Percentiles rank a stretch among this genome's conserved stretches.
These are phyloP conservation scores for Penicillium flavigenum DNA, from an alignment of 495 filamentous ascomycete species.

Conservation along the genomic window DNA sequence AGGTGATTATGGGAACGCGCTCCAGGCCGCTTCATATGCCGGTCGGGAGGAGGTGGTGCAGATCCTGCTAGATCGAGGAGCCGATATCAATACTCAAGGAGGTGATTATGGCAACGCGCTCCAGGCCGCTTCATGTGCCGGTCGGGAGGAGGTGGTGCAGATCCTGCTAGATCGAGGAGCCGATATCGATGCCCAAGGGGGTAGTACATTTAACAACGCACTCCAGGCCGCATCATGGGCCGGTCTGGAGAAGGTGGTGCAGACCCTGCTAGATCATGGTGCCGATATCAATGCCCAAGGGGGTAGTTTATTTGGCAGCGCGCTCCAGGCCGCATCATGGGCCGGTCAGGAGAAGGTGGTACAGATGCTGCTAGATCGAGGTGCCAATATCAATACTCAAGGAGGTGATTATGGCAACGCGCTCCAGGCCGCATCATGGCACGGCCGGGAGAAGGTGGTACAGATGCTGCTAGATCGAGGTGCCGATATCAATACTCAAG, in stretches of 20 bases:
- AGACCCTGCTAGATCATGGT: conserved; percentile 17
- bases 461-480: conserved; percentile 18
- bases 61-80: conserved; percentile 21
- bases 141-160: conserved; percentile 8
- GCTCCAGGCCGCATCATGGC: conserved; percentile 17
- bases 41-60: conserved; percentile 22
- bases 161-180: conserved; percentile 20
- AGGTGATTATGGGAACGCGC: conserved; percentile 7
- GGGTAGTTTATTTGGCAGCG: no score
- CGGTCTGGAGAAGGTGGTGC: conserved; percentile 13
- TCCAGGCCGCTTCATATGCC: conserved; percentile 17
- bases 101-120: conserved; percentile 26
- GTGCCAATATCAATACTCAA: conserved; percentile 19
- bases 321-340: conserved; percentile 1
- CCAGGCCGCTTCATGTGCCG: not conserved
- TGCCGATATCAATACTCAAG: not conserved
- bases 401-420: conserved; percentile 19
- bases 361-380: conserved; percentile 17
- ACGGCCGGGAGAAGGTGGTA: conserved; percentile 12
- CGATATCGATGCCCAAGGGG: conserved; percentile 18
- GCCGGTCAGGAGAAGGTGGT: conserved; percentile 2
- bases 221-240: conserved; percentile 17
- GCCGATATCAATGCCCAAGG: not conserved
- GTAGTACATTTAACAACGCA: conserved; percentile 18
- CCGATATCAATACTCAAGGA: conserved; percentile 19